These are phyloP conservation scores for Angomonas ambiguus DNA, from an alignment of 208 protist species.

Conservation along the genomic window DNA sequence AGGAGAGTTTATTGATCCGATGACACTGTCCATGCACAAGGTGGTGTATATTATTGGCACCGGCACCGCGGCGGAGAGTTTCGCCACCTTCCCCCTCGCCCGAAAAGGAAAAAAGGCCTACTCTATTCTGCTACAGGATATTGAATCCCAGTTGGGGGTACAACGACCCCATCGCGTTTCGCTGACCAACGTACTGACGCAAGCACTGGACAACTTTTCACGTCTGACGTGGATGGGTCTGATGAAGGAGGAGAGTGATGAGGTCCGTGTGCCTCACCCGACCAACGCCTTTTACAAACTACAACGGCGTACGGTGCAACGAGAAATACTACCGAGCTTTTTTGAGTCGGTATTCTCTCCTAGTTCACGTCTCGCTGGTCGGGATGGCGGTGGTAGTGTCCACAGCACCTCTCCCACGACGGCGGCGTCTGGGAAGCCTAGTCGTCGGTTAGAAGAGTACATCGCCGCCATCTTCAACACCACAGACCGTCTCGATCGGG, in stretches of 20 bases:
- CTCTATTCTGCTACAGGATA: conserved; percentile 81
- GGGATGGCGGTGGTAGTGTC: background rate
- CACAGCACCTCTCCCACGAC: background rate
- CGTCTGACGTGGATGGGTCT: conserved; percentile 85
- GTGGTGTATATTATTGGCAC: conserved; percentile 87
- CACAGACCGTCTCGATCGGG: conserved; percentile 45
- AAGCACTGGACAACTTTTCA: conserved; percentile 78
- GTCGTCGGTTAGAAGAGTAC: conserved; percentile 68
- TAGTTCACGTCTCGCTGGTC: conserved; percentile 12
- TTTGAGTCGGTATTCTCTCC: conserved; percentile 64
- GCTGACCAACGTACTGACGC: conserved; percentile 62
- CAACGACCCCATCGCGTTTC: conserved; percentile 44
- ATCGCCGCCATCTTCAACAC: conserved; percentile 75
- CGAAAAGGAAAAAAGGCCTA: conserved; percentile 71
- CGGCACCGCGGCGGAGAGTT: conserved; percentile 65
- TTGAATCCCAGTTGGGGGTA: conserved; percentile 76
- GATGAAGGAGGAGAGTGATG: conserved; percentile 71
- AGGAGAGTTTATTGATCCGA: conserved; percentile 83
- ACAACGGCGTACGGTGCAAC: conserved; percentile 64
- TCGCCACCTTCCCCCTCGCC: conserved; percentile 60
- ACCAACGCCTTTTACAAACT: conserved; percentile 49
- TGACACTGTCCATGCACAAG: conserved; percentile 60
- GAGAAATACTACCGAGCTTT: conserved; percentile 82
- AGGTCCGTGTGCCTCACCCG: conserved; percentile 46
- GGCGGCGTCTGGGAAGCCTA: conserved; percentile 12